Conservation (phyloP, 2,329 filamentous ascomycete genomes). For the Apiospora koreana region DNA sequence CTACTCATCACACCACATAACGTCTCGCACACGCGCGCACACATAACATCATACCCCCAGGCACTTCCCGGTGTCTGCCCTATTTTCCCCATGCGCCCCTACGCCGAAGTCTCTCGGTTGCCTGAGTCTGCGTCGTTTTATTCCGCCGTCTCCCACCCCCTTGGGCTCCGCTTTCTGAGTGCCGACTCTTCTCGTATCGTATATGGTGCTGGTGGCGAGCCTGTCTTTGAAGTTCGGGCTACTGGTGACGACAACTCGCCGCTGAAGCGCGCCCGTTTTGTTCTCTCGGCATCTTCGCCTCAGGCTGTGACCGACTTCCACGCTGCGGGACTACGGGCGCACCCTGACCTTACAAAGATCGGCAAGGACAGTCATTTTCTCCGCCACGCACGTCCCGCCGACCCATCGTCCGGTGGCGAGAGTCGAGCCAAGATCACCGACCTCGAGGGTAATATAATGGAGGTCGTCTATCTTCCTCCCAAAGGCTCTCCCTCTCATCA, state of each 20-base stretch:
- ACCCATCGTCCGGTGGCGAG: constrained; percentile 30
- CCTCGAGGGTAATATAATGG: constrained; percentile 81
- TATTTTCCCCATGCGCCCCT: constrained; percentile 43
- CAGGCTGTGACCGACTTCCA: constrained; percentile 73
- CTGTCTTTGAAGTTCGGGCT: constrained; percentile 49
- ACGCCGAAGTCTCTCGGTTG: constrained; percentile 71
- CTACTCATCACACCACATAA: not conserved
- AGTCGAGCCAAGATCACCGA: constrained; percentile 65
- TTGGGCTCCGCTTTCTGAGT: constrained; percentile 71
- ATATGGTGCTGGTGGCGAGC: constrained; percentile 38
- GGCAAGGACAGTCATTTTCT: constrained; percentile 36
- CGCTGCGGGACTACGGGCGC: constrained; percentile 65
- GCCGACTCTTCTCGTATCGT: constrained; percentile 40
- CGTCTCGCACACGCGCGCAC: not conserved
- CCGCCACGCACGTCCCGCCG: constrained; percentile 16
- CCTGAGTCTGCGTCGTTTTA: constrained; percentile 83
- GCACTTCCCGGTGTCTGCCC: constrained; percentile 10
- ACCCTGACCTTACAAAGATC: constrained; percentile 52
- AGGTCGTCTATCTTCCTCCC: constrained; percentile 64
- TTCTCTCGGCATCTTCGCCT: constrained; percentile 68
- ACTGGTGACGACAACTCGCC: constrained; percentile 38
- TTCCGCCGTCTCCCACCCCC: constrained; percentile 73
- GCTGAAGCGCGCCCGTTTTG: constrained; percentile 50
- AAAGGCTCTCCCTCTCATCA: constrained; percentile 37
- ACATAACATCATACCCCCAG: not conserved